These are phyloP conservation scores for Fomitopsis palustris DNA, from an alignment of 1,284 basidiomycete species.

Conservation along the genomic window DNA sequence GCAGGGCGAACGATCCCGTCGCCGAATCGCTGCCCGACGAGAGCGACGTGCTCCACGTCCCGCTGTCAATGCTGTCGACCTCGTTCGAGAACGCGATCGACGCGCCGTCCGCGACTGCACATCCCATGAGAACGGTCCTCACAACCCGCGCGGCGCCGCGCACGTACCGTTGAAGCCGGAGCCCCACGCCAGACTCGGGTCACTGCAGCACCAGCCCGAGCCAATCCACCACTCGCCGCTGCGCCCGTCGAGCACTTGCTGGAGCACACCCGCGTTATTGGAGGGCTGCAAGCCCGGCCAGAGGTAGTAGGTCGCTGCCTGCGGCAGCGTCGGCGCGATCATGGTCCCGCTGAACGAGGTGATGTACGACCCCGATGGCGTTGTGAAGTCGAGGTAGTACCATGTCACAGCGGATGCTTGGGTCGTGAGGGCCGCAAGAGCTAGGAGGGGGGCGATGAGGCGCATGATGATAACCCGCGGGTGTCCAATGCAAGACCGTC, in stretches of 20 bases:
- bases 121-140: neutral
- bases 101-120: neutral
- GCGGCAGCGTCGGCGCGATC: neutral
- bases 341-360: neutral
- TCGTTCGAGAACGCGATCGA: neutral
- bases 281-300: neutral
- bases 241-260: conserved; percentile 1
- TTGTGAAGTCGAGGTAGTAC: neutral
- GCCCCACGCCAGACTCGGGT: neutral
- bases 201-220: neutral
- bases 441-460: neutral
- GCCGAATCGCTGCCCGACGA: neutral
- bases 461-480: neutral
- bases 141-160: neutral
- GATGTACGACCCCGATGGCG: neutral
- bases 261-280: neutral
- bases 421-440: neutral
- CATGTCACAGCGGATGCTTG: neutral
- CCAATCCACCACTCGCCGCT: conserved; percentile 1
- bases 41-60: neutral
- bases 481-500: no score
- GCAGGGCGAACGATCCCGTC: neutral
- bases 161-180: neutral
- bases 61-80: neutral
- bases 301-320: neutral